Evolutionary conservation across 306 rosid genomes (phyloP), one percentile per base, ranked within the genome.

Genomic region (Lathyrus sativus): DNA sequence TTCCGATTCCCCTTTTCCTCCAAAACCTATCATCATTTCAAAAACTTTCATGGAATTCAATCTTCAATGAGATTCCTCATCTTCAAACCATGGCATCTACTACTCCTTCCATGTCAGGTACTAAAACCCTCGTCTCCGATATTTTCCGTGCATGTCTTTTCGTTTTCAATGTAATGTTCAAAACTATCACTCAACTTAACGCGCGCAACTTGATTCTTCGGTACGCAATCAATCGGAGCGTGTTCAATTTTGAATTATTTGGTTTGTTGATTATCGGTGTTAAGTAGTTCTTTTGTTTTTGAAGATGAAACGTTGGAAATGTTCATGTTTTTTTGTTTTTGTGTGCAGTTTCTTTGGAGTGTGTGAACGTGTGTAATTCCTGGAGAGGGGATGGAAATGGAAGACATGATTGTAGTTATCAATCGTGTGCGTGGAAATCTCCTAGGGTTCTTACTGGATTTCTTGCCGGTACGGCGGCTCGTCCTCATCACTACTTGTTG

Each of bases 371-470:
- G 7, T 90, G 99, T 85, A 93, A 88, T 68, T 70, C 78, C 29
- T 69, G 83, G 63, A 90, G 89, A 77, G 89, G 88, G 74, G 92
- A 88, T 67, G 92, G 92, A 74, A 84, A 76, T 54, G 97, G 91
- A 74, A 91, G 84, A 83, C 81, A 85, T 43, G 99, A 90, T 63
- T 93, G 96, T 76, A 88, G 78, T 77, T 67, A 76, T 70, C 85
- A 88, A 35, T 90, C 95, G 10, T 90, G 92, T 76, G 97, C 97
- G 42, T 90, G 90, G 85, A 93, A 93, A 79, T 95, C 95, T 76
- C 99, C 99, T 2, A 90, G 99, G 85, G 85, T 78, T 67, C 86
- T 93, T 74, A 85, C 96, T 13, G 99, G 99, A 8, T 93, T 88
- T 72, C 95, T 93, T 64, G 97, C 99, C 29, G 4, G 29, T 1